Percentiles rank a stretch among this genome's conserved stretches.
Evolutionary conservation across 148 eudicot genomes (phyloP).

Genomic region (Vaccinium vitisidaea): DNA sequence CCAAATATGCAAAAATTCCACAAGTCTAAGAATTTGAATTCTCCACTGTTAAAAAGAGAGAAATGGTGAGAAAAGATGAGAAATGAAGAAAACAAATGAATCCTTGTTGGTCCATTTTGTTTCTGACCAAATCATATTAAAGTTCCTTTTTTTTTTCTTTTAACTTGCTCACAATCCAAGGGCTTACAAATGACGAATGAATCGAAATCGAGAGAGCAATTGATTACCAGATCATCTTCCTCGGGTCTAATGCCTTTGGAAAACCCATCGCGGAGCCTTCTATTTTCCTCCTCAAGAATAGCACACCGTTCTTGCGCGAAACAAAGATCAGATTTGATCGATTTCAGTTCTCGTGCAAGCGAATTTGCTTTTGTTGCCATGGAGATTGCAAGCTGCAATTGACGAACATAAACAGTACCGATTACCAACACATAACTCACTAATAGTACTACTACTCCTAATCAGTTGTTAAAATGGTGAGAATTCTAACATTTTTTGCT

Average conservation of each 20-base stretch:
- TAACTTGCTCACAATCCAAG: too few relatives aligned
- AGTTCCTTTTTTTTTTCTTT: neutral
- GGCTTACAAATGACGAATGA: neutral
- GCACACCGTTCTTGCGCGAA: slow-evolving; percentile 72
- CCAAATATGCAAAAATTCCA: neutral
- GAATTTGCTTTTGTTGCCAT: slow-evolving; percentile 73
- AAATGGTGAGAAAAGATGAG: neutral
- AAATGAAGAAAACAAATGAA: neutral
- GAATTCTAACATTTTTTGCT: slow-evolving; percentile 58
- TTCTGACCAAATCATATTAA: neutral
- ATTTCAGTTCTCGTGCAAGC: slow-evolving; percentile 70
- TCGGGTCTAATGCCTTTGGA: slow-evolving; percentile 56
- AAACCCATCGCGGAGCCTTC: slow-evolving; percentile 62
- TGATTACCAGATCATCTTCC: slow-evolving; percentile 85
- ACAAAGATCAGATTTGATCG: slow-evolving; percentile 62
- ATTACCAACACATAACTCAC: neutral
- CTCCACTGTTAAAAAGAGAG: neutral
- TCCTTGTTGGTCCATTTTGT: neutral
- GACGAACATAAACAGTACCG: neutral
- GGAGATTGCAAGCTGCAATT: slow-evolving; percentile 69
- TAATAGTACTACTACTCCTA: neutral
- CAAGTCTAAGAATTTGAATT: neutral
- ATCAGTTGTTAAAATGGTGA: neutral
- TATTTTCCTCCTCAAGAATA: slow-evolving; percentile 80
- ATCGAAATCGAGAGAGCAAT: neutral